Evolutionary conservation across 1,139 yeast genomes (phyloP).

Genomic region (Saccharomycopsis crataegensis): DNA sequence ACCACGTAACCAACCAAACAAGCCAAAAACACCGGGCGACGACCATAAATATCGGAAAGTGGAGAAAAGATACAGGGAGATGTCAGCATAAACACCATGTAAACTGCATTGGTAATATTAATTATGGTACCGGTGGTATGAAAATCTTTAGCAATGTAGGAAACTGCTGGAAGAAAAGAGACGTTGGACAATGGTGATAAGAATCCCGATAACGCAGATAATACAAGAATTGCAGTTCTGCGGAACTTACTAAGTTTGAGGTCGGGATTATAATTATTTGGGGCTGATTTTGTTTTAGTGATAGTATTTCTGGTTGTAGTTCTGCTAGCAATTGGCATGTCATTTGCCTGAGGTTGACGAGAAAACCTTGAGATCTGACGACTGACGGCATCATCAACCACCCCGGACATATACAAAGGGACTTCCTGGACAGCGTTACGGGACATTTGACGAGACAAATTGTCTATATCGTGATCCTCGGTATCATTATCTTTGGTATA

Average conservation of each 20-base stretch:
- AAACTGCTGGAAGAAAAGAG: slow-evolving; percentile 43
- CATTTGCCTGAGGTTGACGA: neutral
- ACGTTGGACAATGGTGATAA: slow-evolving; percentile 38
- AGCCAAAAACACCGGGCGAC: slow-evolving; percentile 35
- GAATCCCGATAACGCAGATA: slow-evolving; percentile 29
- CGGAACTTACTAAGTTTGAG: slow-evolving; percentile 4
- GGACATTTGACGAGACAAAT: slow-evolving; percentile 1
- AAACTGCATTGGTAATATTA: slow-evolving; percentile 42
- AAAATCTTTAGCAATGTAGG: slow-evolving; percentile 38
- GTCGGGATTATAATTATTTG: slow-evolving; percentile 18
- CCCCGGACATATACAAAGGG: slow-evolving; percentile 13
- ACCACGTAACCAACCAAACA: slow-evolving; percentile 32
- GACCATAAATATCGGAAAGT: slow-evolving; percentile 43
- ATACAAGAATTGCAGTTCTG: slow-evolving; percentile 21
- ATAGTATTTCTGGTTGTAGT: neutral
- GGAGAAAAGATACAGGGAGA: slow-evolving; percentile 45
- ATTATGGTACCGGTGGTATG: slow-evolving; percentile 40
- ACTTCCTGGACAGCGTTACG: slow-evolving; percentile 16
- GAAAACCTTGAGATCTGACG: slow-evolving; percentile 8
- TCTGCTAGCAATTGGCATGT: neutral
- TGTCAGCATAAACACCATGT: slow-evolving; percentile 42
- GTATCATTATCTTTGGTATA: neutral
- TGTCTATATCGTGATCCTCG: slow-evolving; percentile 5
- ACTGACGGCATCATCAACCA: slow-evolving; percentile 18
- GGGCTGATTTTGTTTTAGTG: slow-evolving; percentile 5